A percentile compares a stretch with the other conserved stretches of the same genome.
phyloP scores from a whole-genome alignment of 441 rosid species.

The Gossypium davidsonii region DNA sequence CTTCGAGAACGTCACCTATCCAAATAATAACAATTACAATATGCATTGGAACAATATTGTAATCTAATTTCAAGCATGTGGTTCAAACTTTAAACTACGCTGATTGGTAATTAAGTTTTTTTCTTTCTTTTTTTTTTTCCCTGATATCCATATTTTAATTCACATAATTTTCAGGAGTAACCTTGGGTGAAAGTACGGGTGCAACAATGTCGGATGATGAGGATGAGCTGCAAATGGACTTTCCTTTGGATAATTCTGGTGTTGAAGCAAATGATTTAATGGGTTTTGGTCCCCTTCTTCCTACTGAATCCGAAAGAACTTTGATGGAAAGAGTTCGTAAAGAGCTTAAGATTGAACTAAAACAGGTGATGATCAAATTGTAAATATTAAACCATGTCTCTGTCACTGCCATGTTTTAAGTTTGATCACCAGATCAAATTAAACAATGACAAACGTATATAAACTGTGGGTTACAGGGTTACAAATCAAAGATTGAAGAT shows the following conservation, averaged over 20 bases:
- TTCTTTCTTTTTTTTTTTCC: not conserved
- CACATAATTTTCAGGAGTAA: slow-evolving; percentile 41
- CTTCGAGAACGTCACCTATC: too few species aligned
- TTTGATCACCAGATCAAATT: not conserved
- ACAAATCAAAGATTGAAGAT: slow-evolving; percentile 82
- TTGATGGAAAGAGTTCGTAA: slow-evolving; percentile 93
- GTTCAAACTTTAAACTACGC: not conserved
- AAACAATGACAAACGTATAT: not conserved
- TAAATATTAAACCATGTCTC: not conserved
- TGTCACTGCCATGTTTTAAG: not conserved
- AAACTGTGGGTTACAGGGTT: slow-evolving; percentile 44
- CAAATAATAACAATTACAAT: too few species aligned
- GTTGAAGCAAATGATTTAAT: slow-evolving; percentile 62
- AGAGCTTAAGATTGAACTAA: slow-evolving; percentile 82
- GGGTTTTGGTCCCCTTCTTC: slow-evolving; percentile 88
- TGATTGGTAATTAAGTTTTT: not conserved
- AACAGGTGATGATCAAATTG: slow-evolving; percentile 40
- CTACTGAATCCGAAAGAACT: slow-evolving; percentile 90
- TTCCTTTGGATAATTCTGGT: slow-evolving; percentile 57
- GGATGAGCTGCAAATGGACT: slow-evolving; percentile 75
- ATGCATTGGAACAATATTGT: too few species aligned
- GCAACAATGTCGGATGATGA: slow-evolving; percentile 96
- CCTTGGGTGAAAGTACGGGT: slow-evolving; percentile 71
- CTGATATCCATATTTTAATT: not conserved
- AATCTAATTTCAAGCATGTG: too few species aligned